Evolutionary conservation across 108 stramenopile species (phyloP).

Genomic region (Nitzschia putrida): DNA sequence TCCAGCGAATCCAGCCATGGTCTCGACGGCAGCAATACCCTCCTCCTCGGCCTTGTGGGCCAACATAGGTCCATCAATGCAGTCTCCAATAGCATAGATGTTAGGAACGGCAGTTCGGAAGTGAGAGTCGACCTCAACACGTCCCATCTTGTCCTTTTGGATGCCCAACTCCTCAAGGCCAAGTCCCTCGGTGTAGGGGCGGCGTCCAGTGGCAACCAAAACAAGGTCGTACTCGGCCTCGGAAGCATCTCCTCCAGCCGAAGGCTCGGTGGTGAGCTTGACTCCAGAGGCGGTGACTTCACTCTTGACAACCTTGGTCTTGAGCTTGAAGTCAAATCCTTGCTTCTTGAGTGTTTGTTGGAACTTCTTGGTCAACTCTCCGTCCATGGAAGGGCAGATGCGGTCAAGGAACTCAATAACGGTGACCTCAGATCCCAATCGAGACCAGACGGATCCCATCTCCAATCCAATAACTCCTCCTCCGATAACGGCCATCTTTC

Average conservation of each 20-base stretch:
- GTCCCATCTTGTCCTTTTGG: conserved; percentile 92
- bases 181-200: conserved; percentile 96
- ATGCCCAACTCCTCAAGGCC: conserved; percentile 96
- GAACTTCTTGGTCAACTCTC: conserved; percentile 95
- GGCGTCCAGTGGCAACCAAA: conserved; percentile 97
- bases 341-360: conserved; percentile 96
- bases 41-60: conserved; percentile 99
- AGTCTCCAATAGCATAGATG: conserved; percentile 97
- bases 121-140: conserved; percentile 96
- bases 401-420: conserved; percentile 99
- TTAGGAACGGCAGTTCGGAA: conserved; percentile 92
- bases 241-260: conserved; percentile 81
- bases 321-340: conserved; percentile 96
- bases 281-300: conserved; percentile 88
- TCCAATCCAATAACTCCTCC: conserved; percentile 99
- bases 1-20: conserved; percentile 95
- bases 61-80: conserved; percentile 99
- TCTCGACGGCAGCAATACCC: conserved; percentile 96
- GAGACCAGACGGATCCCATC: conserved; percentile 99
- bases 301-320: conserved; percentile 92
- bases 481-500: conserved; percentile 94
- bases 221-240: conserved; percentile 89
- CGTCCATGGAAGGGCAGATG: conserved; percentile 93
- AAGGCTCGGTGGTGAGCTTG: conserved; percentile 88
- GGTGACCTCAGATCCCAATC: conserved; percentile 95